These are phyloP conservation scores for Lathyrus aphaca DNA, from an alignment of 306 rosid genomes.

Conservation along the genomic window DNA sequence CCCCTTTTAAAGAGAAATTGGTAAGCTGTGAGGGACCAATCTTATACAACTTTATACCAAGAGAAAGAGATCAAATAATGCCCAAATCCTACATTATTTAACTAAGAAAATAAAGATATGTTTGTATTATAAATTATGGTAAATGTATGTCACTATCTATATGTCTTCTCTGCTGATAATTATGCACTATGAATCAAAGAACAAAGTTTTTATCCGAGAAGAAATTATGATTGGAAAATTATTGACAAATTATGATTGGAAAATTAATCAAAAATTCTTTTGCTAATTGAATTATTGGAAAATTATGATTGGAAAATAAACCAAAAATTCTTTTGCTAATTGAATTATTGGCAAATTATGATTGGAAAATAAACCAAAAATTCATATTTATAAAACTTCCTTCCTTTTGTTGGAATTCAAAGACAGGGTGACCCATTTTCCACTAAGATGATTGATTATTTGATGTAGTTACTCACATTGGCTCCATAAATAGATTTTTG, in stretches of 20 bases:
- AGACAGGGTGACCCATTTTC: slow-evolving; percentile 35
- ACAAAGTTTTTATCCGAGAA: slow-evolving; percentile 40
- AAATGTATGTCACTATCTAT: slow-evolving; percentile 34
- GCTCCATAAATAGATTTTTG: slow-evolving; percentile 37
- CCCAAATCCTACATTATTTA: slow-evolving; percentile 46
- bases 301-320: background rate
- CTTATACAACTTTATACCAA: background rate
- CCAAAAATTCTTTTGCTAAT: slow-evolving; percentile 14
- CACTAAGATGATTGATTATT: slow-evolving; percentile 27
- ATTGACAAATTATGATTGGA: no score
- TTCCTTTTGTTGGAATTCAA: slow-evolving; percentile 34
- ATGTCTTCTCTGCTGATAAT: slow-evolving; percentile 16
- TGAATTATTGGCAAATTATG: no score
- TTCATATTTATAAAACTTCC: slow-evolving; percentile 37
- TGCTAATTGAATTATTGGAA: no score
- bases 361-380: slow-evolving; percentile 20
- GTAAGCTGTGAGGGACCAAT: slow-evolving; percentile 47
- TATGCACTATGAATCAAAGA: slow-evolving; percentile 44
- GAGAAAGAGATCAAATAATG: slow-evolving; percentile 48
- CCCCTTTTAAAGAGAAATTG: slow-evolving; percentile 33
- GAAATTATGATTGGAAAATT: slow-evolving; percentile 7
- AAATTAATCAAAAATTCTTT: slow-evolving; percentile 29
- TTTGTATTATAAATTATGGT: slow-evolving; percentile 27
- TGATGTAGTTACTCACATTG: slow-evolving; percentile 12
- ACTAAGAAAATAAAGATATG: slow-evolving; percentile 33